phyloP scores from a whole-genome alignment of 2,329 filamentous ascomycete genomes.

The Fusarium sp. region DNA sequence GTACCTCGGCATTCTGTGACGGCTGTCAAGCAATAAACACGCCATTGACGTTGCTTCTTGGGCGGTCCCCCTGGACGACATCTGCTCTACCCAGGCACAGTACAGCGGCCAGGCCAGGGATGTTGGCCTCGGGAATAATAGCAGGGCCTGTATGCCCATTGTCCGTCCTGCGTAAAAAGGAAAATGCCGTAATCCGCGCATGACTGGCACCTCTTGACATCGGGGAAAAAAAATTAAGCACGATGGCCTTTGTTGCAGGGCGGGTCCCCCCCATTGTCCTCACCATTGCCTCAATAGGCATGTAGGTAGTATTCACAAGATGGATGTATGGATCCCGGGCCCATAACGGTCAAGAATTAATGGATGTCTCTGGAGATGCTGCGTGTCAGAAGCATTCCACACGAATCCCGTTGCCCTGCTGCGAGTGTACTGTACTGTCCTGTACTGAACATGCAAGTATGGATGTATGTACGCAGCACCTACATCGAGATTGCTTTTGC shows the following conservation, averaged over 20 bases:
- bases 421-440: not conserved
- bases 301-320: not conserved
- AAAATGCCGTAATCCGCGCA: conserved; percentile 4
- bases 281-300: conserved; percentile 3
- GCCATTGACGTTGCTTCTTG: conserved; percentile 27
- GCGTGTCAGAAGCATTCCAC: conserved; percentile 16
- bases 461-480: not conserved
- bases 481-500: conserved; percentile 3
- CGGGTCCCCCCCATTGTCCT: conserved; percentile 6
- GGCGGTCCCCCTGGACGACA: conserved; percentile 15
- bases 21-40: conserved; percentile 24
- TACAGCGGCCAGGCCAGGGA: conserved; percentile 18
- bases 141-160: conserved; percentile 1
- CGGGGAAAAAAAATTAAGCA: conserved; percentile 3
- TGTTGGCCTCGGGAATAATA: conserved; percentile 37
- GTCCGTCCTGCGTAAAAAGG: conserved; percentile 5
- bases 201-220: conserved; percentile 12
- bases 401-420: not conserved
- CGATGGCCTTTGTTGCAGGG: not conserved
- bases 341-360: conserved; percentile 9
- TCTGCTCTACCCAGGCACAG: conserved; percentile 2
- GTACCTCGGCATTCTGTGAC: conserved; percentile 29
- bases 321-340: not conserved
- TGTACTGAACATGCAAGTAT: not conserved
- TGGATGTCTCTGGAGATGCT: conserved; percentile 21